Evolutionary conservation across 2,329 filamentous ascomycete species (phyloP), one percentile per base, ranked within the genome.

Genomic region (Nemania abortiva): DNA sequence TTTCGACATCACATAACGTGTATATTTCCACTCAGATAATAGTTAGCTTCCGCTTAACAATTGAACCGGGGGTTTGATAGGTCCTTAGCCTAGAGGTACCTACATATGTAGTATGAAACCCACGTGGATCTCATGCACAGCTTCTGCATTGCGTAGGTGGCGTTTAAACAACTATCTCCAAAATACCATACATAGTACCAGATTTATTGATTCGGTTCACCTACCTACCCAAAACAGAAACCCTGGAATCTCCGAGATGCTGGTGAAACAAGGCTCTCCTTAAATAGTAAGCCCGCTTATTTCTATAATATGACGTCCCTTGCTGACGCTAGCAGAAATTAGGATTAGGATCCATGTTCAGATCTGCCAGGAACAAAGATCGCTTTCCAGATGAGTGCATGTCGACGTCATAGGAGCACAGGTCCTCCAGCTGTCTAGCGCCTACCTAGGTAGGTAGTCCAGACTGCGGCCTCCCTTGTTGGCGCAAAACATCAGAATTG

Each of bases 341-440:
- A 1, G 57, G 64, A 24, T 52, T 66, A 52, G 64, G 15, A 53
- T 47, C 29, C 15, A 11, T 31, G 4, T 11, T 45, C 24, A 13
- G 47, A 53, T 52, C 54, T 65, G 62, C 47, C 50, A 65, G 63
- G 62, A 65, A 65, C 62, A 58, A 59, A 53, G 42, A 58, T 58
- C 24, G 22, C 37, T 58, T 27, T 22, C 54, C 55, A 42, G 1
- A 29, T 57, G 27, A 31, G 27, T 24, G 55, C 47, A 65, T 54
- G 2, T 22, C 53, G 63, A 65, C 53, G 63, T 65, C 63, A 65
- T 65, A 65, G 47, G 34, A 5, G 29, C 37, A 24, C 24, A 2
- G 5, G 18, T 50, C 27, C 18, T 49, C 60, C 22, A 63, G n/a
- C n/a, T 64, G 31, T 57, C 27, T 29, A 20, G 5, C 15, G 13